These are phyloP conservation scores for Sphenostylis stenocarpa DNA, from an alignment of 306 rosid genomes.

Conservation along the genomic window DNA sequence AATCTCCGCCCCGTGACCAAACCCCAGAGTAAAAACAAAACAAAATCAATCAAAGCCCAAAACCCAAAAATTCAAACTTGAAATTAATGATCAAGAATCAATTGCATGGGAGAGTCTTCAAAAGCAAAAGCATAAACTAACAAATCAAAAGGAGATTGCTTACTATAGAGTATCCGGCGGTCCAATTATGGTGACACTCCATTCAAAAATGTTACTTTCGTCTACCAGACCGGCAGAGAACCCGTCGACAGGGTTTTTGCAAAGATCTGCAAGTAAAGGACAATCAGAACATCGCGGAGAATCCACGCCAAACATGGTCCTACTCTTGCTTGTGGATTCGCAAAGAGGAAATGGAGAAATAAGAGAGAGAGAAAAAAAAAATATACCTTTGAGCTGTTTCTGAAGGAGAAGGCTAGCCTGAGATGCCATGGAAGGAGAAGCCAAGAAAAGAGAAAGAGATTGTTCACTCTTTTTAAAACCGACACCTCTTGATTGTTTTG, in stretches of 20 bases:
- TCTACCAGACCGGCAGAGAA: slow-evolving; percentile 97
- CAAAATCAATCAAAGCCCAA: slow-evolving; percentile 5
- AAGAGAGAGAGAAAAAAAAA: too few relatives aligned
- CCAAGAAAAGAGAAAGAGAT: not conserved
- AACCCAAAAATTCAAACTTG: slow-evolving; percentile 20
- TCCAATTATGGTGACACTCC: slow-evolving; percentile 98
- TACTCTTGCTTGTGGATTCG: not conserved
- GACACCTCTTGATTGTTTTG: not conserved
- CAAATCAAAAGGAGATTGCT: not conserved
- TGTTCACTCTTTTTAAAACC: slow-evolving; percentile 26
- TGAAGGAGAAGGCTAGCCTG: slow-evolving; percentile 97
- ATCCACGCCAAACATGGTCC: slow-evolving; percentile 25
- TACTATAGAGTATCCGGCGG: slow-evolving; percentile 99
- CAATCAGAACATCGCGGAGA: slow-evolving; percentile 26
- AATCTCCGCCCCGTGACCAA: slow-evolving; percentile 16
- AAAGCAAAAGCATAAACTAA: not conserved
- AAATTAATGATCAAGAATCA: slow-evolving; percentile 1
- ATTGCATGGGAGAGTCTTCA: not conserved
- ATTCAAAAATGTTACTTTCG: slow-evolving; percentile 86
- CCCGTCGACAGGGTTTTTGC: slow-evolving; percentile 91
- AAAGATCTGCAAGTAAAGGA: slow-evolving; percentile 67
- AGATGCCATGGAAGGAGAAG: slow-evolving; percentile 50
- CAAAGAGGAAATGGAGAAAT: not conserved
- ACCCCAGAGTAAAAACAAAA: not conserved
- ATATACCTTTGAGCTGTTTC: slow-evolving; percentile 86